phyloP scores from a whole-genome alignment of 2,329 filamentous ascomycete species.

The Aspergillus brunneoviolaceus region DNA sequence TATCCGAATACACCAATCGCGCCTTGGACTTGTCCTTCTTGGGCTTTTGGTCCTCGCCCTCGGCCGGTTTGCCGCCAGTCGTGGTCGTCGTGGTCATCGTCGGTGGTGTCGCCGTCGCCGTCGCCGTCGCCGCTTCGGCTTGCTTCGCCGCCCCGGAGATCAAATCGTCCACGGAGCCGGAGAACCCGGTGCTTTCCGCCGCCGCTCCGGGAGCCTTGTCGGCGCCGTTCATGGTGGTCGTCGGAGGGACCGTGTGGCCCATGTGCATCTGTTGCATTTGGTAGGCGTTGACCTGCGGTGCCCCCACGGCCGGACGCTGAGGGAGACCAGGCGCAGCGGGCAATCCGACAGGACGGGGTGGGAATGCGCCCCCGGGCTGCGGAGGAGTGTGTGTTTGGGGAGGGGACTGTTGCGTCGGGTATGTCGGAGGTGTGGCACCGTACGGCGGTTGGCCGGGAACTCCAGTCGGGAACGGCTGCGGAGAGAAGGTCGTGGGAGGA shows the following conservation, averaged over 20 bases:
- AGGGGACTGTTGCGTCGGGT: constrained; percentile 41
- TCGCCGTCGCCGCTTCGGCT: constrained; percentile 40
- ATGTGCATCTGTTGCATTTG: constrained; percentile 60
- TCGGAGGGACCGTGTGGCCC: constrained; percentile 39
- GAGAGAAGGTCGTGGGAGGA: constrained; percentile 31
- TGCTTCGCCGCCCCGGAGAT: constrained; percentile 51
- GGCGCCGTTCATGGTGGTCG: constrained; percentile 22
- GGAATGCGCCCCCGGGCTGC: constrained; percentile 35
- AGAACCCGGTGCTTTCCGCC: constrained; percentile 38
- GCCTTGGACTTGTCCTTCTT: constrained; percentile 68
- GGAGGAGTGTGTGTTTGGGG: constrained; percentile 46
- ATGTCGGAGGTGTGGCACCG: constrained; percentile 44
- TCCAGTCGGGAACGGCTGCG: constrained; percentile 30
- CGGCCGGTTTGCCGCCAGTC: constrained; percentile 13
- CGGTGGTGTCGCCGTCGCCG: constrained; percentile 37
- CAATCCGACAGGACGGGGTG: constrained; percentile 54
- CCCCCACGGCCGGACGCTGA: constrained; percentile 59
- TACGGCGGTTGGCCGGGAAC: constrained; percentile 35
- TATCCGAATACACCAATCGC: constrained; percentile 78
- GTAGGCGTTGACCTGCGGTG: constrained; percentile 53
- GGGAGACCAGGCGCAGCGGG: constrained; percentile 59
- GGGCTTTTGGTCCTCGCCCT: constrained; percentile 59
- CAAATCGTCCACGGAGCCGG: constrained; percentile 52
- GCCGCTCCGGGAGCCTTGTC: constrained; percentile 25
- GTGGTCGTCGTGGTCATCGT: constrained; percentile 40